Base-by-base conservation (phyloP, 225 moss, liverwort and hornwort genomes). In the Sphagnum tenellum region DNA sequence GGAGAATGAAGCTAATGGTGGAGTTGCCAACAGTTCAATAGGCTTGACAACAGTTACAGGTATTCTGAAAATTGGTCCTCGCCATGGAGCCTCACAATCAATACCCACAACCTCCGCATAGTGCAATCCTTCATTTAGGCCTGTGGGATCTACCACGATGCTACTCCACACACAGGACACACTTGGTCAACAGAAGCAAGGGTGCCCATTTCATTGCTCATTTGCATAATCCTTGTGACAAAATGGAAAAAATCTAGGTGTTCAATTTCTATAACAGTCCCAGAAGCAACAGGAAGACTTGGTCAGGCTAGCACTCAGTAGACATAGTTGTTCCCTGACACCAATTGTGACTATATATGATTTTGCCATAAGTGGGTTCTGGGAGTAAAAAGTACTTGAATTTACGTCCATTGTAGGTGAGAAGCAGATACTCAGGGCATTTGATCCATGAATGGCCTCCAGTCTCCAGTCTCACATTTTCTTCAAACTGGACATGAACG, bases 11-110 rank as follows among this genome's bases (percentile, higher is more conserved):
- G 83, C 80, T 51, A 76, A 60, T 65, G 89, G 79, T 61, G 81
- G 87, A 63, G 65, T 70, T 47, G 81, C 56, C 64, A 81, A 75
- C 65, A 96, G 51, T 73, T 87, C 80, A 47, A 86, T 79, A 53
- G 96, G 87, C 74, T 96, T 92, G 72, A 92, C 79, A 63, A 96
- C 76, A 61, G 90, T 96, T 64, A 92, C 88, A 51, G 92, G 81
- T 48, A 96, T 78, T 69, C 96, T 86, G 73, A 96, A 92, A 64
- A 85, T 81, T 45, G 96, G 96, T 48, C 96, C 96, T 69, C 92
- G 85, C 96, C 92, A 92, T 64, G 88, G 85, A 52, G 96, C 85
- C 68, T 85, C 85, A 55, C 79, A 55, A 62, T 92, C 90, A 57
- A 81, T 83, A 60, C 90, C 96, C 56, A 85, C 76, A 67, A 96